A percentile compares a stretch with the other conserved stretches of the same genome.
These are phyloP conservation scores for Hygrophoropsis aurantiaca DNA, from an alignment of 768 basidiomycete genomes.

Conservation along the genomic window DNA sequence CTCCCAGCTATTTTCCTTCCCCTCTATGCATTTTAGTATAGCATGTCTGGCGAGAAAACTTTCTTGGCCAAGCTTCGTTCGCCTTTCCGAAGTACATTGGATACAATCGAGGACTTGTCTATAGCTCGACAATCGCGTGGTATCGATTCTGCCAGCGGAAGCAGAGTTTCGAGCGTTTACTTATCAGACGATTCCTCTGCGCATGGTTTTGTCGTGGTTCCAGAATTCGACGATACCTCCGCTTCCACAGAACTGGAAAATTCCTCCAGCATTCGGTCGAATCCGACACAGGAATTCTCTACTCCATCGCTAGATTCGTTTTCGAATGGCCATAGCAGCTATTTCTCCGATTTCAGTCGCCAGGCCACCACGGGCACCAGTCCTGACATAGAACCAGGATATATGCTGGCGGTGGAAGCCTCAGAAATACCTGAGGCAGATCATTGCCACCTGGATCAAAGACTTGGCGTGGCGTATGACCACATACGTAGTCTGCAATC, in stretches of 20 bases:
- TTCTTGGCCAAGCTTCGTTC: conserved; percentile 17
- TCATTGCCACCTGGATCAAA: conserved; percentile 15
- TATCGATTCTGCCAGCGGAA: conserved; percentile 9
- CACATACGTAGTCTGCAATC: conserved; percentile 22
- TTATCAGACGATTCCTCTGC: conserved; percentile 13
- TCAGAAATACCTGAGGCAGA: neutral
- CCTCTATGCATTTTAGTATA: conserved; percentile 6
- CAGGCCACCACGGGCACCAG: neutral
- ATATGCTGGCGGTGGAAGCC: too few species aligned
- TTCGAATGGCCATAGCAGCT: neutral
- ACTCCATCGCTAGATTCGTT: neutral
- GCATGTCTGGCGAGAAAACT: conserved; percentile 27
- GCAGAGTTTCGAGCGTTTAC: conserved; percentile 20
- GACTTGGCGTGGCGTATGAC: conserved; percentile 21
- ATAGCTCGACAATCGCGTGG: neutral
- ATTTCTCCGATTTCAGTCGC: neutral
- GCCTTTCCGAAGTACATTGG: conserved; percentile 18
- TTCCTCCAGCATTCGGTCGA: neutral
- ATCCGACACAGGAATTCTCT: conserved; percentile 1
- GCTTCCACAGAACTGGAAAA: conserved; percentile 1
- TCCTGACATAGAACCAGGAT: neutral
- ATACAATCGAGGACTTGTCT: neutral
- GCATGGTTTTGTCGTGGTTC: conserved; percentile 16
- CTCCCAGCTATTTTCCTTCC: conserved; percentile 3
- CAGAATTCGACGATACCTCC: conserved; percentile 21